Percentiles rank a stretch among this genome's conserved stretches.
Evolutionary conservation across 2,329 filamentous ascomycete species (phyloP).

Genomic region (Chrysosporium queenslandicum): DNA sequence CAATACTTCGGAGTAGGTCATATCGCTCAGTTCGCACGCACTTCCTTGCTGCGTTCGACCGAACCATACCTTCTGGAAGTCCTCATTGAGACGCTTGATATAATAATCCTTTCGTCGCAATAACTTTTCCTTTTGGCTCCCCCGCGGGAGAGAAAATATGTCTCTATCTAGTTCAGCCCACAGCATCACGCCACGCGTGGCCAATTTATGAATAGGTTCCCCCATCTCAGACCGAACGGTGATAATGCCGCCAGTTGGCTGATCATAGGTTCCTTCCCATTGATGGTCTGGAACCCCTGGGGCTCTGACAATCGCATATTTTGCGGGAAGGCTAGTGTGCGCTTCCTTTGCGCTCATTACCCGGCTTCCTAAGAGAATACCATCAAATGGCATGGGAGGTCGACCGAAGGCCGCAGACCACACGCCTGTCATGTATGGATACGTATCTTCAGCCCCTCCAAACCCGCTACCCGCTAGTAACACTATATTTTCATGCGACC

Average conservation of each 20-base stretch:
- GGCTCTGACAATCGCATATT: constrained; percentile 80
- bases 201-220: constrained; percentile 97
- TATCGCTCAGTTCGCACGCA: constrained; percentile 63
- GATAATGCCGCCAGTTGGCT: constrained; percentile 84
- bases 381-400: constrained; percentile 88
- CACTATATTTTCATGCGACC: constrained; percentile 75
- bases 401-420: constrained; percentile 85
- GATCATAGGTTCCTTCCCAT: constrained; percentile 92
- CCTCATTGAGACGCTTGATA: constrained; percentile 89
- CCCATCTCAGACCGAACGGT: constrained; percentile 98
- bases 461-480: constrained; percentile 86
- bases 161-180: constrained; percentile 99
- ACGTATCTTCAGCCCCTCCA: constrained; percentile 78
- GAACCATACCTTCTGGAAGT: constrained; percentile 97
- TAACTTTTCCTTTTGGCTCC: constrained; percentile 77
- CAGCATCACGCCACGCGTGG: constrained; percentile 87
- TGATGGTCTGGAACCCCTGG: constrained; percentile 68
- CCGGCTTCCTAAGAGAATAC: constrained; percentile 78
- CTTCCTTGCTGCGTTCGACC: constrained; percentile 88
- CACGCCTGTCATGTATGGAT: constrained; percentile 78
- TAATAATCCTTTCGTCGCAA: constrained; percentile 83
- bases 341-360: constrained; percentile 94
- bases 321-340: constrained; percentile 74
- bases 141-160: constrained; percentile 92
- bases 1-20: constrained; percentile 65